These are phyloP conservation scores for Peronosclerospora sorghi DNA, from an alignment of 352 stramenopile genomes.

Conservation along the genomic window DNA sequence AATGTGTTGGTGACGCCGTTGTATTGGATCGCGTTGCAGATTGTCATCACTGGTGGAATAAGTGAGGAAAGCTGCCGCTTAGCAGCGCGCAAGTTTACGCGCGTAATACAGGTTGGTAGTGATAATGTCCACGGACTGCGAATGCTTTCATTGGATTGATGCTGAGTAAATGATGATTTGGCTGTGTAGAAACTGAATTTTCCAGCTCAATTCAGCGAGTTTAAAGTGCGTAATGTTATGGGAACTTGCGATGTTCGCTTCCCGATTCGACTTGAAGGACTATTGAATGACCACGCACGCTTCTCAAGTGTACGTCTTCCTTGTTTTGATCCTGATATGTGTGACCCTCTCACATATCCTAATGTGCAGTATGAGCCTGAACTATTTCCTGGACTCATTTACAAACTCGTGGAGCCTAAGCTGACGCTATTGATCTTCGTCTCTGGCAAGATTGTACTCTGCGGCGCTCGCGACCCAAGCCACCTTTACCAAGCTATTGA, in stretches of 20 bases:
- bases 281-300: slow-evolving; percentile 92
- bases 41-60: slow-evolving; percentile 77
- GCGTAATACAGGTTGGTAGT: slow-evolving; percentile 60
- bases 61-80: slow-evolving; percentile 76
- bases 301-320: slow-evolving; percentile 87
- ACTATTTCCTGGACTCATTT: slow-evolving; percentile 98
- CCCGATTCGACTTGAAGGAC: slow-evolving; percentile 96
- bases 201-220: slow-evolving; percentile 74
- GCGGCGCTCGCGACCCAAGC: slow-evolving; percentile 79
- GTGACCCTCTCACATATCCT: neutral
- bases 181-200: slow-evolving; percentile 78
- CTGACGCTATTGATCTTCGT: slow-evolving; percentile 99
- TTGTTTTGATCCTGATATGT: slow-evolving; percentile 18
- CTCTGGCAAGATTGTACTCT: slow-evolving; percentile 98
- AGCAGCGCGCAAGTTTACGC: slow-evolving; percentile 78
- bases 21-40: slow-evolving; percentile 21
- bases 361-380: slow-evolving; percentile 99
- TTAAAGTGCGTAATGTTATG: slow-evolving; percentile 97
- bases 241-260: slow-evolving; percentile 96
- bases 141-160: neutral
- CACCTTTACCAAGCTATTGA: slow-evolving; percentile 51
- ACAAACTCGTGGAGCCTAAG: slow-evolving; percentile 94
- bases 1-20: neutral
- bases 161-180: neutral
- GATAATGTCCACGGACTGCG: neutral